These are phyloP conservation scores for Groenewaldozyma tartarivorans DNA, from an alignment of 805 yeast genomes.

Conservation along the genomic window DNA sequence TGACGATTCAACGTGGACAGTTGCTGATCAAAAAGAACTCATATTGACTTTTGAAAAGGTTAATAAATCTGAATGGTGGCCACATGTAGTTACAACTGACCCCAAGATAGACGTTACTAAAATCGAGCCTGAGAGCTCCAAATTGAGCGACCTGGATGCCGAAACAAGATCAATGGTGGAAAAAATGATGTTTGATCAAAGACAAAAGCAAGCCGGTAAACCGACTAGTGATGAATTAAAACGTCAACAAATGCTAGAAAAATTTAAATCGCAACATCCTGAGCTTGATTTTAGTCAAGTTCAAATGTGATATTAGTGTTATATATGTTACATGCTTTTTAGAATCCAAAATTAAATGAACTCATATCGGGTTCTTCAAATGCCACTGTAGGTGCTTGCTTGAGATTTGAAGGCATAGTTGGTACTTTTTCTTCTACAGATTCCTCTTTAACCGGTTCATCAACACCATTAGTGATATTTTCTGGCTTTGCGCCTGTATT, in stretches of 20 bases:
- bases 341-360: slow-evolving; percentile 46
- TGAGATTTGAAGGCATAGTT: slow-evolving; percentile 13
- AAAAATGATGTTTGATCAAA: slow-evolving; percentile 40
- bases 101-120: slow-evolving; percentile 34
- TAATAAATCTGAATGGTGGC: slow-evolving; percentile 11
- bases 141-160: slow-evolving; percentile 32
- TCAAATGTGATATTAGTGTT: slow-evolving; percentile 2
- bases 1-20: slow-evolving; percentile 34
- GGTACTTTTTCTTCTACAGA: slow-evolving; percentile 1
- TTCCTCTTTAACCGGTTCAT: not conserved
- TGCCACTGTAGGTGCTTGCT: slow-evolving; percentile 40
- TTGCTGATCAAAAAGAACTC: slow-evolving; percentile 31
- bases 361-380: slow-evolving; percentile 73
- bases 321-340: not conserved
- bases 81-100: slow-evolving; percentile 16
- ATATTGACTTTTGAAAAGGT: slow-evolving; percentile 29
- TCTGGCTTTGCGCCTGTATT: not conserved
- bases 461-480: not conserved
- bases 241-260: slow-evolving; percentile 27
- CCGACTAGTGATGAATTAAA: slow-evolving; percentile 31
- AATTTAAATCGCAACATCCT: slow-evolving; percentile 35
- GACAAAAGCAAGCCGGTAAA: slow-evolving; percentile 30
- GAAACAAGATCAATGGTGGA: slow-evolving; percentile 37
- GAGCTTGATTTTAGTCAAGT: slow-evolving; percentile 33
- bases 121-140: slow-evolving; percentile 33